Base-by-base conservation (phyloP, 768 basidiomycete species). In the Gelatoporia subvermispora region DNA sequence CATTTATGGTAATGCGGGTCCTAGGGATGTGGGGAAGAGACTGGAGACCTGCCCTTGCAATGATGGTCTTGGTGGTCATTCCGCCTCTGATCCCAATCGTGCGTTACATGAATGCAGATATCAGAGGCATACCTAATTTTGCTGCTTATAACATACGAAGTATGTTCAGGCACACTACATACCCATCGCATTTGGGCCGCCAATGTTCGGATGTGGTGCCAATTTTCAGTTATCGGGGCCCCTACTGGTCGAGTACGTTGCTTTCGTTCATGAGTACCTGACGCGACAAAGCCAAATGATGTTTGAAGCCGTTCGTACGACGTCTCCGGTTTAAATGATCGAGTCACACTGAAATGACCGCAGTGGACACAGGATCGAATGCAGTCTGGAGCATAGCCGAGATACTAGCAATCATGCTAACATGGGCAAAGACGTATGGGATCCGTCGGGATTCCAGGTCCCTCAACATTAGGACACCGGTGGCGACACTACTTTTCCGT, bases 131-230 rank as follows among this genome's bases (percentile, higher is more conserved):
- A 15, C 13, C 24, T 41, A 4, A 41, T 4, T 20, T 3, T 17
- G n/a, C 11, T 17, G 15, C 9, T n/a, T 16, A 9, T n/a, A 8
- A 17, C 28, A n/a, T 24, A 59, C n/a, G n/a, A n/a, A n/a, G 57
- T 55, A 53, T 35, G 24, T 44, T 3, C 54, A 59, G 35, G 35
- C 41, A 4, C 48, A 49, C 8, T 59, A 59, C 39, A 45, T 25
- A 1, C 57, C 57, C 2, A 42, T 59, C 8, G 57, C 57, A 11
- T 59, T 59, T 35, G 57, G 57, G 1, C 24, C 40, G 21, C 57
- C 57, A 17, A 35, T 59, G 0, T 59, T 47, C 21, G 57, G 57
- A 15, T 59, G 57, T 40, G 56, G 56, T 8, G 50, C 28, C 28
- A 13, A 5, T 31, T 31, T 31, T 31, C 5, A 31, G 5, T 7